phyloP scores from a whole-genome alignment of 768 basidiomycete species.

The Hirschioporus abietinus region DNA sequence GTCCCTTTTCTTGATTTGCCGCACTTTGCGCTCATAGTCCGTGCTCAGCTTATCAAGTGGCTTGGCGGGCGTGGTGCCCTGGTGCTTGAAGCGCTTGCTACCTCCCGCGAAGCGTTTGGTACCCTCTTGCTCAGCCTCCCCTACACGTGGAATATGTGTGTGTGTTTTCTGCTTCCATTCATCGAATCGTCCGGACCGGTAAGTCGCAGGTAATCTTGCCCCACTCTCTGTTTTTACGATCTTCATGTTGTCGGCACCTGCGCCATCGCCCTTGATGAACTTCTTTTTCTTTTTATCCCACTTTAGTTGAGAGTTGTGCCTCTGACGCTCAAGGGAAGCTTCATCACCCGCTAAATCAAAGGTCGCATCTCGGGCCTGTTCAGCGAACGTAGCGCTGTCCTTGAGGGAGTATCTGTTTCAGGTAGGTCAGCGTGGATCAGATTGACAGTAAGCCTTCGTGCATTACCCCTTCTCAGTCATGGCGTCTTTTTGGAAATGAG shows the following conservation, averaged over 20 bases:
- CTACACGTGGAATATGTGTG: conserved; percentile 70
- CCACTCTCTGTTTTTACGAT: conserved; percentile 92
- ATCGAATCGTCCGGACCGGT: conserved; percentile 89
- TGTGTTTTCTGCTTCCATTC: conserved; percentile 87
- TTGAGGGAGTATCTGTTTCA: conserved; percentile 72
- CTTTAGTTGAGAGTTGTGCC: conserved; percentile 58
- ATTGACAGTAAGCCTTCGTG: conserved; percentile 6
- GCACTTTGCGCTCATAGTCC: conserved; percentile 69
- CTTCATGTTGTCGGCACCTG: conserved; percentile 89
- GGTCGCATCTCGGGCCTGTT: conserved; percentile 72
- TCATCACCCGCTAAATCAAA: conserved; percentile 86
- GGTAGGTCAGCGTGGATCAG: neutral
- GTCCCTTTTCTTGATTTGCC: conserved; percentile 55
- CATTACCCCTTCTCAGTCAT: conserved; percentile 84
- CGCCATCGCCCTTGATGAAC: conserved; percentile 81
- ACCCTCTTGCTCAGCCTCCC: conserved; percentile 64
- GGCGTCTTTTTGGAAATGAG: conserved; percentile 84
- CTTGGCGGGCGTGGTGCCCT: conserved; percentile 56
- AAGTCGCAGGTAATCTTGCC: conserved; percentile 83
- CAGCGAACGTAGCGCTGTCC: conserved; percentile 83
- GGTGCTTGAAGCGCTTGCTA: conserved; percentile 66
- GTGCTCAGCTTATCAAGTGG: conserved; percentile 69
- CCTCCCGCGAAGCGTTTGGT: conserved; percentile 34
- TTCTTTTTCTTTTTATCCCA: conserved; percentile 99
- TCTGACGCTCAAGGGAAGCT: conserved; percentile 45